Evolutionary conservation across 176 grass and related monocot genomes (phyloP), one percentile per base, ranked within the genome.

Genomic region (Carex littledalei): DNA sequence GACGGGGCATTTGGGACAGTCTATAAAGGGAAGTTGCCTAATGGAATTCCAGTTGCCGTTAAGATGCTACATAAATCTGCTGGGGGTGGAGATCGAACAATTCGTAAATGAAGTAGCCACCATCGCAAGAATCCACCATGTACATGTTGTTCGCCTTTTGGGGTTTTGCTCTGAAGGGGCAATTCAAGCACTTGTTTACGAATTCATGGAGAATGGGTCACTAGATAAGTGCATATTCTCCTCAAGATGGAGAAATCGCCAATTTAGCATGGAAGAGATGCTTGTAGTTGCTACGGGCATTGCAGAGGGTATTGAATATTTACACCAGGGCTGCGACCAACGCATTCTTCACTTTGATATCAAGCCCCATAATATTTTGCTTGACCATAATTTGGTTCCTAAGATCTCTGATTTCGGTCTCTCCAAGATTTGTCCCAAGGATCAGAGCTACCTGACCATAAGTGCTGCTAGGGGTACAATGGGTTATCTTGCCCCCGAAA

Each of bases 341-440:
- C 26, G 26, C 26, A 26, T 26, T 26, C 26, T 26, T 26, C 26
- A 26, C 26, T 26, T 26, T 26, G 26, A 26, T 26, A 26, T 26
- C 26, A 26, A 26, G 26, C 26, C 26, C 26, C 26, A 26, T 26
- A 26, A 26, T 26, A 26, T 26, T 26, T 26, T 26, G 26, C 26
- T 26, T 26, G 26, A 26, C 39, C 12, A 45, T 1, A 63, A 83
- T 41, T 63, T 50, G 15, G 62, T 8, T 18, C 80, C 80, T 4
- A 83, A 83, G 80, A 62, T 83, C n/a, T 83, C 80, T 7, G 80
- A 83, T 83, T 86, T 86, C 5, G 84, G 84, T 24, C 84, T 86
- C 12, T 66, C 84, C 20, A 86, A 86, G 63, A 53, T 86, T 1
- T 86, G 59, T 67, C 56, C 84, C 13, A 84, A 69, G 59, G 61